Evolutionary conservation across 2,329 filamentous ascomycete genomes (phyloP).

Genomic region (Arthrocladium fulminans): DNA sequence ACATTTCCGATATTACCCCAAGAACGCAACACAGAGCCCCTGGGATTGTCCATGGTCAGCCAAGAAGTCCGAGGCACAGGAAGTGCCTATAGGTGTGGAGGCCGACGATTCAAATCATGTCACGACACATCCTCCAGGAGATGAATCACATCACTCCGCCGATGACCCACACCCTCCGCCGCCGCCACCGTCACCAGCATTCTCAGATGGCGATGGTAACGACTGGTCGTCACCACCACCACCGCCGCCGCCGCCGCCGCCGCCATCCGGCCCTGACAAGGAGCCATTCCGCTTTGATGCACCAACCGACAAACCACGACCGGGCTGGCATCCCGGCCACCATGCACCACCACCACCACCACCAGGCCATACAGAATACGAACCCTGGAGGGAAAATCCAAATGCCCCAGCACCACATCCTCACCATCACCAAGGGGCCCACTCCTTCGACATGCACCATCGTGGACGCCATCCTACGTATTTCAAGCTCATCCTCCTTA

Average conservation of each 20-base stretch:
- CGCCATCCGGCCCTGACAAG: not conserved
- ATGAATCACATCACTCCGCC: not conserved
- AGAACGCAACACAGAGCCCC: not conserved
- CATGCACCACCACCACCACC: conserved; percentile 10
- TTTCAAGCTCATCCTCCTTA: conserved; percentile 5
- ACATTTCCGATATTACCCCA: conserved; percentile 22
- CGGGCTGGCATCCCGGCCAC: not conserved
- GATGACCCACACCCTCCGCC: not conserved
- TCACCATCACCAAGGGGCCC: not conserved
- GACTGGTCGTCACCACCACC: not conserved
- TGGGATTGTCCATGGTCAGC: conserved; percentile 4
- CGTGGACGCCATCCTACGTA: conserved; percentile 4
- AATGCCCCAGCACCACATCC: conserved; percentile 1
- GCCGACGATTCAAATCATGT: not conserved
- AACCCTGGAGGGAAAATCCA: conserved; percentile 4
- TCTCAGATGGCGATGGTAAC: not conserved
- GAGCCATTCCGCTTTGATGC: not conserved
- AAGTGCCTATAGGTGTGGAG: not conserved
- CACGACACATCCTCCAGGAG: not conserved
- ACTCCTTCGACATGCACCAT: conserved; percentile 5
- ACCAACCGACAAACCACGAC: conserved; percentile 4
- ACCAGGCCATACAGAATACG: not conserved
- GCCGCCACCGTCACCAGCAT: conserved; percentile 3
- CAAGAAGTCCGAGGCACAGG: not conserved
- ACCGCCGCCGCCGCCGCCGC: not conserved